Evolutionary conservation across 495 filamentous ascomycete genomes (phyloP), one percentile per base, ranked within the genome.

Genomic region (Talaromyces ruber): DNA sequence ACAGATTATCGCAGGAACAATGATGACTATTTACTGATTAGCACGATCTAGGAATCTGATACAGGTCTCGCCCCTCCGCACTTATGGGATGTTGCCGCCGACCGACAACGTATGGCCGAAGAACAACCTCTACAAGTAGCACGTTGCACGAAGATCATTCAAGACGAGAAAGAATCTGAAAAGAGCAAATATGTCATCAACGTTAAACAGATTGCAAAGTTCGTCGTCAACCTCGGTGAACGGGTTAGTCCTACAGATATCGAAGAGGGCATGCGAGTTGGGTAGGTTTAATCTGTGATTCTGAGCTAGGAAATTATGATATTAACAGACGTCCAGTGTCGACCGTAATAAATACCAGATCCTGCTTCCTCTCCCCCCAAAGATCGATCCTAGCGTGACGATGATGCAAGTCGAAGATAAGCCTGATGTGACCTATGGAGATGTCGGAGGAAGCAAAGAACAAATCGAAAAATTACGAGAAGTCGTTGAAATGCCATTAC

Each of bases 381-480:
- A 98, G 81, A 98, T 98, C 83, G 94, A 98, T 71, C 93, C 94
- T 58, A 94, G 89, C 66, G 94, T 98, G 66, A 98, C 94, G 57
- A 98, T 98, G 94, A 98, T 98, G 94, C 97, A 94, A 16, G 94
- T 98, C 59, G 94, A 98, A 79, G 94, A 98, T 75, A 98, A 98
- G 82, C 94, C 94, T 14, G 94, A 98, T 74, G 94, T 98, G 58
- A 98, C 94, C 64, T 98, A 98, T 71, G 93, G 94, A 64, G 94
- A 98, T 78, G 95, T 98, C 18, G 94, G 94, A 69, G 94, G 94
- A 62, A 97, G 93, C 84, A 98, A 98, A 77, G 94, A 98, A 72
- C 94, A 98, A 72, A 96, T 98, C 43, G 94, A 98, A 82, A 98
- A 98, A 79, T 85, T 98, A 66, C 84, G 94, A 73, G 94, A 98